Evolutionary conservation across 441 rosid genomes (phyloP), one percentile per base, ranked within the genome.

Genomic region (Flueggea neowawraea): DNA sequence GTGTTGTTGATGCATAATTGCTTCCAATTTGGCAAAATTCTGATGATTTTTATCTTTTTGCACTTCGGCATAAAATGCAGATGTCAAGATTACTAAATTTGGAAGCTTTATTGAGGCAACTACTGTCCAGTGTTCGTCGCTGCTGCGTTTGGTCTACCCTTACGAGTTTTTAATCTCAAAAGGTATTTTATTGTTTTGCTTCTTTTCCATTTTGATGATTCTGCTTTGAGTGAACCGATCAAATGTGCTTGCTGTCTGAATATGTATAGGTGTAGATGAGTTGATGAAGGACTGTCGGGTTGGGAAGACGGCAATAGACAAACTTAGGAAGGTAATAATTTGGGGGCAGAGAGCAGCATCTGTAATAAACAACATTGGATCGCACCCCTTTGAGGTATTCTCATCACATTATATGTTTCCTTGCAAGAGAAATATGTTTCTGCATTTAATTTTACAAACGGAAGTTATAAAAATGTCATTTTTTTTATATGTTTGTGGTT

Each of bases 21-120:
- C 28, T 50, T 15, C 9, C 10, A 4, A 5, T 39, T 52, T 31
- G 13, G 13, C 13, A 6, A 16, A 1, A 2, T 47, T 54, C 3
- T 16, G 32, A 31, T 5, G 14, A 31, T 16, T 10, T 9, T 54
- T 47, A 10, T 12, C 2, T 55, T 48, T 52, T 16, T 63, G 45
- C 22, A 14, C 2, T 15, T 11, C 48, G 16, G 14, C 13, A 10
- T 6, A 33, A 22, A 22, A 8, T 65, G 64, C 71, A 82, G 87
- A 85, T 73, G 70, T 82, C 61, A 85, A 85, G 71, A 70, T 85
- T 47, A 53, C 62, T n/a, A 78, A 63, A 67, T 77, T 76, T 58
- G 75, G 75, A 49, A 67, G 70, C 47, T 68, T 72, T 58, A 43
- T 80, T 57, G 72, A 75, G 68, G 86, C 80, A 44, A 75, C 58